These are phyloP conservation scores for Calonectria montana DNA, from an alignment of 2,329 filamentous ascomycete genomes.

Conservation along the genomic window DNA sequence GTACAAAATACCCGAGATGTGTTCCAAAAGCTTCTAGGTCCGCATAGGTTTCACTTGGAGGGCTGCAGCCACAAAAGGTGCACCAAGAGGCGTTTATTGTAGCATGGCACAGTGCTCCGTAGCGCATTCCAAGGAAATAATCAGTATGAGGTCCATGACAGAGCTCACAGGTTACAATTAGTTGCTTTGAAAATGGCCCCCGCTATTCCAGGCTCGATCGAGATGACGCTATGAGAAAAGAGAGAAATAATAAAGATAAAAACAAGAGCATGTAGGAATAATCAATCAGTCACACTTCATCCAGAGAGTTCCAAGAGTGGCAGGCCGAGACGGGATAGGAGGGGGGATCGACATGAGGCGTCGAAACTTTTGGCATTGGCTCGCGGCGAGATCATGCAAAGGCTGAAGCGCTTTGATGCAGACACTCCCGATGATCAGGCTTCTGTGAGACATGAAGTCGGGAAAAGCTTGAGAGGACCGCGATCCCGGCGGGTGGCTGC, in stretches of 20 bases:
- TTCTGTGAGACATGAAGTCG: not conserved
- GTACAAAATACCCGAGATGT: slow-evolving; percentile 4
- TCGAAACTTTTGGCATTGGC: slow-evolving; percentile 1
- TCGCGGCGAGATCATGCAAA: not conserved
- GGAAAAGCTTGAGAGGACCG: not conserved
- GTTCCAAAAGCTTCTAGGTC: slow-evolving; percentile 1
- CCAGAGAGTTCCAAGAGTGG: slow-evolving; percentile 3
- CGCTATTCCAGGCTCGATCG: not conserved
- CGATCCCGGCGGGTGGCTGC: slow-evolving; percentile 19
- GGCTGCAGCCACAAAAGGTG: slow-evolving; percentile 9
- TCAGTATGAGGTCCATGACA: not conserved
- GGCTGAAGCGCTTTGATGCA: slow-evolving; percentile 1
- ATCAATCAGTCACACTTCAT: not conserved
- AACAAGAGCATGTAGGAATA: not conserved
- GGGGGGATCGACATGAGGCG: not conserved
- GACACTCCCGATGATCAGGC: slow-evolving; percentile 7
- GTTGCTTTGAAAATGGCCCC: not conserved
- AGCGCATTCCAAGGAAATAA: slow-evolving; percentile 4
- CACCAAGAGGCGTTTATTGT: not conserved
- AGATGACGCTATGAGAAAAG: not conserved
- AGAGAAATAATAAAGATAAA: not conserved
- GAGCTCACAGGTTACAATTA: not conserved
- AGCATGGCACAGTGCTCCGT: not conserved
- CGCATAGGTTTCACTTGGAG: not conserved
- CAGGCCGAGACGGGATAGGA: not conserved